Evolutionary conservation across 2,329 filamentous ascomycete genomes (phyloP).

Genomic region (Alternaria novae-zelandiae): DNA sequence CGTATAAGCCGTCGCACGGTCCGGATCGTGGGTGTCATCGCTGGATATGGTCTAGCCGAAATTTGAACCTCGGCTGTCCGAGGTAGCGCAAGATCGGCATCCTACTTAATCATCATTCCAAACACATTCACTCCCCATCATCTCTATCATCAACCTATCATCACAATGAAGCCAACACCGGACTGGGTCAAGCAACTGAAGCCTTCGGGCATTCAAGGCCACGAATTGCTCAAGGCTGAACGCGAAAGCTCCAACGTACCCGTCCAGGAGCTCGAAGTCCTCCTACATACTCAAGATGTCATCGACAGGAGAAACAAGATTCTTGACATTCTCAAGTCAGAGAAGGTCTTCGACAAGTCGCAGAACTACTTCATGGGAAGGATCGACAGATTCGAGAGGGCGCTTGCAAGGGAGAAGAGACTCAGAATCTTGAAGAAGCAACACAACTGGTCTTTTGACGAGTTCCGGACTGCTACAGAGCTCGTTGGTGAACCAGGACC

Average conservation of each 20-base stretch:
- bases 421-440: constrained; percentile 69
- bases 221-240: constrained; percentile 72
- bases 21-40: neutral
- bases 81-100: neutral
- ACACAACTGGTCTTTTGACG: constrained; percentile 71
- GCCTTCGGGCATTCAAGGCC: constrained; percentile 71
- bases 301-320: constrained; percentile 67
- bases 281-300: constrained; percentile 71
- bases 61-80: constrained; percentile 25
- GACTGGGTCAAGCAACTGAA: constrained; percentile 72
- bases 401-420: constrained; percentile 73
- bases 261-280: constrained; percentile 70
- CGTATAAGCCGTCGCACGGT: neutral
- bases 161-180: constrained; percentile 53
- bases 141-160: neutral
- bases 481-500: constrained; percentile 76
- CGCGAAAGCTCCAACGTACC: constrained; percentile 70
- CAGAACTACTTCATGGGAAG: constrained; percentile 78
- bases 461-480: constrained; percentile 69
- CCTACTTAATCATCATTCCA: constrained; percentile 16
- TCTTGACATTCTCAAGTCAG: constrained; percentile 67
- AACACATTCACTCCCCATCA: constrained; percentile 15
- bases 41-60: neutral
- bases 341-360: constrained; percentile 78
- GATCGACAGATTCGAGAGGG: constrained; percentile 70